These are phyloP conservation scores for Diaporthe sp. DNA, from an alignment of 2,329 filamentous ascomycete species.

Conservation along the genomic window DNA sequence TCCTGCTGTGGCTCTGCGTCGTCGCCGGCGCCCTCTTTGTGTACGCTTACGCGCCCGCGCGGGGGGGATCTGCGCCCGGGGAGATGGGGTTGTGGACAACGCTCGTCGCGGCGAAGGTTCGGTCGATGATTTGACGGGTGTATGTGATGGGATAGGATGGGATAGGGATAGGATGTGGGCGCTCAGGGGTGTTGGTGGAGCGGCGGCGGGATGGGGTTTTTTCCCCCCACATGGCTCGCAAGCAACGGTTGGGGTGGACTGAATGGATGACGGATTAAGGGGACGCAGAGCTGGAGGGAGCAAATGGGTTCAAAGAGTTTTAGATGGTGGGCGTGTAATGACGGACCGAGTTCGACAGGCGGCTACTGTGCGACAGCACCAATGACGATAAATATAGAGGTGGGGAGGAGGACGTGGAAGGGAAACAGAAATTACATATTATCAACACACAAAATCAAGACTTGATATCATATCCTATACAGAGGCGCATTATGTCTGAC, in stretches of 20 bases:
- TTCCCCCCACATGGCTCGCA: no score
- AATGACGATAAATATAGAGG: not conserved
- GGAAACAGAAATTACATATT: not conserved
- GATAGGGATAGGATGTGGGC: no score
- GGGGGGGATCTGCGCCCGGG: no score
- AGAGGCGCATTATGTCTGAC: not conserved
- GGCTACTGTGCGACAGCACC: not conserved
- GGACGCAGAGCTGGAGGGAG: not conserved
- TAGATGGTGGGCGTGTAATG: not conserved
- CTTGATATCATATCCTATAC: not conserved
- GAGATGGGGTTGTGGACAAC: no score
- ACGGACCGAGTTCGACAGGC: not conserved
- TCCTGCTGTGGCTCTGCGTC: no score
- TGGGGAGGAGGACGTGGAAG: not conserved
- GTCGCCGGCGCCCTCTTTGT: no score
- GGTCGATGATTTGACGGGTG: no score
- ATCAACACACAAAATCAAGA: not conserved
- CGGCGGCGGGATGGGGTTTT: no score
- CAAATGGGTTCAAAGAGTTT: not conserved
- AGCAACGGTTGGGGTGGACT: not conserved
- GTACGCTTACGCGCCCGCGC: no score
- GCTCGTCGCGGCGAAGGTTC: no score
- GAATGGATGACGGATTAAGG: not conserved
- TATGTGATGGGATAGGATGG: no score
- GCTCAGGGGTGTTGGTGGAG: no score